These are phyloP conservation scores for Phytophthora foliorum DNA, from an alignment of 352 stramenopile genomes.

Conservation along the genomic window DNA sequence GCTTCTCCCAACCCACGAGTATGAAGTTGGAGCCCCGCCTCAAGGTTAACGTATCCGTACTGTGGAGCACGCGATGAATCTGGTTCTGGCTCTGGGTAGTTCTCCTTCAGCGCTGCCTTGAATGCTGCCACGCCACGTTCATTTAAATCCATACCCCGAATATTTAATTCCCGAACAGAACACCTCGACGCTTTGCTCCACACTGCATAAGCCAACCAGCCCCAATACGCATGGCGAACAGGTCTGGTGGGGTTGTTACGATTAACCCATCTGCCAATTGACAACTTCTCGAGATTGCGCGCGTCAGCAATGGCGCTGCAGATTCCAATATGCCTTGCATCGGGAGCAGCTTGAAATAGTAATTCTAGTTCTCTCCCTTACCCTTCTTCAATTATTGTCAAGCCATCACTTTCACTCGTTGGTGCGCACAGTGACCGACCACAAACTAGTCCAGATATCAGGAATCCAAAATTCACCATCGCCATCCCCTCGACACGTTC, in stretches of 20 bases:
- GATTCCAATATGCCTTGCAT: not conserved
- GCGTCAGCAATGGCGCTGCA: not conserved
- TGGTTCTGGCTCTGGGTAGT: not conserved
- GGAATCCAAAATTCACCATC: conserved; percentile 3
- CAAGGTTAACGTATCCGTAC: conserved; percentile 1
- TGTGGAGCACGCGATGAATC: not conserved
- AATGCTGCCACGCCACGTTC: conserved; percentile 1
- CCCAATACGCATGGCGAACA: not conserved
- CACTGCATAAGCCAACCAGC: conserved; percentile 6
- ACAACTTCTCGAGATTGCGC: not conserved
- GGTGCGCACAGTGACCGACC: not conserved
- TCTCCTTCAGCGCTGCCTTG: not conserved
- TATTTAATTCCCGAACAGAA: not conserved
- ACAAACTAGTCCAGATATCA: not conserved
- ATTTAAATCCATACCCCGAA: not conserved
- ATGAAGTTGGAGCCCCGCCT: not conserved
- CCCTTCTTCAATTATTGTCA: not conserved
- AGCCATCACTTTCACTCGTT: not conserved
- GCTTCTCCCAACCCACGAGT: not conserved
- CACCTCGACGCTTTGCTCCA: conserved; percentile 1
- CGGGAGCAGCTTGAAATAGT: not conserved
- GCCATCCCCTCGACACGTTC: not conserved
- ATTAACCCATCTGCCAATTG: not conserved
- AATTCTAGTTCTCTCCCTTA: not conserved
- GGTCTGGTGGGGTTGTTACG: not conserved